Conservation (phyloP, 345 rosid species). For the Sonneratia caseolaris region DNA sequence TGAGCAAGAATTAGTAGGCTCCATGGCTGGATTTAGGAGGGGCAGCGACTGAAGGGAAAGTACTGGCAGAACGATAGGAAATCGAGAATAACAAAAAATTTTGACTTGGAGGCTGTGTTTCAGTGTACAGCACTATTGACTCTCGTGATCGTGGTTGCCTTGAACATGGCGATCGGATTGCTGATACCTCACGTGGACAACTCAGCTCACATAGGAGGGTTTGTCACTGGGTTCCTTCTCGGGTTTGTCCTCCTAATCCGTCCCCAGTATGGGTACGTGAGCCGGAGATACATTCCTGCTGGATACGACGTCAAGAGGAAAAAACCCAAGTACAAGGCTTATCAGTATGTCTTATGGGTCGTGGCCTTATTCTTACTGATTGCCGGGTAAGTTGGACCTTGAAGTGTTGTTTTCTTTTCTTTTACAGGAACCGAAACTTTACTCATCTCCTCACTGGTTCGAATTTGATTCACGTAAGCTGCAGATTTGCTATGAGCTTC, state of each 20-base stretch:
- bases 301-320: conserved; percentile 48
- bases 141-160: conserved; percentile 47
- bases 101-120: not conserved
- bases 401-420: not conserved
- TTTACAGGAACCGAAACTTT: not conserved
- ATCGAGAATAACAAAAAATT: not conserved
- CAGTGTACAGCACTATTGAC: conserved; percentile 67
- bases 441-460: not conserved
- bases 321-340: conserved; percentile 51
- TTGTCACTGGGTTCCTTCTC: conserved; percentile 58
- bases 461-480: not conserved
- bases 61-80: not conserved
- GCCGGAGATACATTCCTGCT: conserved; percentile 47
- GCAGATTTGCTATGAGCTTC: conserved; percentile 48
- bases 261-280: conserved; percentile 82
- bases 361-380: conserved; percentile 38
- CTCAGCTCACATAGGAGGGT: conserved; percentile 93
- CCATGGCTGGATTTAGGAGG: too few relatives aligned
- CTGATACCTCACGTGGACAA: conserved; percentile 74
- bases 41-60: too few relatives aligned
- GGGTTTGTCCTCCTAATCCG: conserved; percentile 80
- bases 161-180: conserved; percentile 64
- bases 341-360: conserved; percentile 46
- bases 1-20: too few relatives aligned
- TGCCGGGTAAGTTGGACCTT: conserved; percentile 40